These are phyloP conservation scores for Candida dubliniensis DNA, from an alignment of 1,139 yeast species.

Conservation along the genomic window DNA sequence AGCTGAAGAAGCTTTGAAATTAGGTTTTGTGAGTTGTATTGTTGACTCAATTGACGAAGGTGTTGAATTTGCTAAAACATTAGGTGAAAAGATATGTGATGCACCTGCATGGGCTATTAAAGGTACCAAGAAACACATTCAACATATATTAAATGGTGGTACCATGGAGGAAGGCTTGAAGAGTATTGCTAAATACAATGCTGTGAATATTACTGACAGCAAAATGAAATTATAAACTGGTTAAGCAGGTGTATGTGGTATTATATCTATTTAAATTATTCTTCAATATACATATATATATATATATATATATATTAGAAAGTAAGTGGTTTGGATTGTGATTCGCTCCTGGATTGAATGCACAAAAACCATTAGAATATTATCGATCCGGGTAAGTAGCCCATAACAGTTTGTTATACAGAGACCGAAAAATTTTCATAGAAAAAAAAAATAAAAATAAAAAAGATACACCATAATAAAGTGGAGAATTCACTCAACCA, in stretches of 20 bases:
- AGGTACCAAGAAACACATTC: conserved; percentile 64
- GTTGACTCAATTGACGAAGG: conserved; percentile 51
- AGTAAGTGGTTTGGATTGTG: no score
- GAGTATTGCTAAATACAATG: conserved; percentile 55
- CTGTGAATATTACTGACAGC: conserved; percentile 34
- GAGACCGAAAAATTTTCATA: not conserved
- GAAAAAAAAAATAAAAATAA: not conserved
- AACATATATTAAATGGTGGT: conserved; percentile 50
- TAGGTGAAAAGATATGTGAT: conserved; percentile 52
- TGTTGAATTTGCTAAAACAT: conserved; percentile 44
- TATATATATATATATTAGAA: no score
- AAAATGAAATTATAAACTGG: conserved; percentile 8
- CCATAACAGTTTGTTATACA: not conserved
- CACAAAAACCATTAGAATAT: not conserved
- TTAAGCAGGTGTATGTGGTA: no score
- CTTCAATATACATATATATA: no score
- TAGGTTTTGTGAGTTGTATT: conserved; percentile 57
- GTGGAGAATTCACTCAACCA: not conserved
- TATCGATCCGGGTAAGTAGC: not conserved
- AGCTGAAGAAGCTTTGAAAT: conserved; percentile 53
- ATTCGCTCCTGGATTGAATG: no score
- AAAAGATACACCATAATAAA: no score
- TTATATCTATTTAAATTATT: no score
- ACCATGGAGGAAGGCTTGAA: conserved; percentile 50
- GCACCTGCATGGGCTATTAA: conserved; percentile 60